Evolutionary conservation across 192 early-diverging fungal genomes (phyloP), one percentile per base, ranked within the genome.

Genomic region (Phlyctochytrium arcticum): DNA sequence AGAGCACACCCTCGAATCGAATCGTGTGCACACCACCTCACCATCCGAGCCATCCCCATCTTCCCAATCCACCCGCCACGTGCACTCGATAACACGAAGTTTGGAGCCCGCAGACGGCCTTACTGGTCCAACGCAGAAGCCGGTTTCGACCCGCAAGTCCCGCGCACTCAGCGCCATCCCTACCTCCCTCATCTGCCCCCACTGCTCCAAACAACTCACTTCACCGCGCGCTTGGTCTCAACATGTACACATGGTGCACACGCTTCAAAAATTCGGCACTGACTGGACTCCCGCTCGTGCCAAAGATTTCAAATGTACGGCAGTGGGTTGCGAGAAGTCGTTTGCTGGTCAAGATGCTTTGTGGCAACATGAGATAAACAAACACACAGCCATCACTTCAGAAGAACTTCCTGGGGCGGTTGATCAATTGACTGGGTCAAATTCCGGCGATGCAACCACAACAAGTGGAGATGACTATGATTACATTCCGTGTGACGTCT

Each of bases 161-260:
- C 62, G 73, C 5, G 39, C 57, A 33, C 36, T 24, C 5, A 60
- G 60, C 24, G 44, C 66, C 5, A 36, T 75, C 10, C 74, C 76
- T 17, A 32, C 46, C 24, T 62, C 67, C 57, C 58, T 79, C 3
- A 55, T 39, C 5, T 82, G 80, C 56, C 66, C 69, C 6, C 73
- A 80, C 56, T 82, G 80, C 72, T n/a, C 8, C 15, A 79, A 78
- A 59, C 59, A 42, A 4, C 57, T 83, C 55, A 32, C 68, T 1
- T 53, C 68, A 8, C 30, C 69, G 5, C 73, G 81, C 32, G 78
- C 62, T 5, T 76, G 71, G 60, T 59, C 61, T 31, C 71, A 76
- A 36, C 81, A 83, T 54, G 71, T 81, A 8, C 76, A 81, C 65
- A 75, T 72, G 67, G 75, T 81, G 26, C 81, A 83, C 61, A 73